Evolutionary conservation across 2,329 filamentous ascomycete species (phyloP), one percentile per base, ranked within the genome.

Genomic region (Teratosphaeria destructans): DNA sequence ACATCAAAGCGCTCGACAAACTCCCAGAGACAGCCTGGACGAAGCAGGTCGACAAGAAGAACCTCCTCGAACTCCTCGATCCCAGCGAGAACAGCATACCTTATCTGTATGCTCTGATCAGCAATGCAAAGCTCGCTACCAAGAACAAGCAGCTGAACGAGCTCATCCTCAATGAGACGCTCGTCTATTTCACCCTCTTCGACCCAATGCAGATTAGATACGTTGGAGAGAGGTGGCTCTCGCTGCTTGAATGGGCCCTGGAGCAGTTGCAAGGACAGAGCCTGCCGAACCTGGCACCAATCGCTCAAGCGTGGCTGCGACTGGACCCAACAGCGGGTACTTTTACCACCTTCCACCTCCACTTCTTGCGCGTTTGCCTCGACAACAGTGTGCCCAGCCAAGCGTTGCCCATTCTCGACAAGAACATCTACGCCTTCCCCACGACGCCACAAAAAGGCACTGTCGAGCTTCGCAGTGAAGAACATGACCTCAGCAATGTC

Each of bases 281-380:
- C n/a, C 57, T 64, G 47, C 39, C 57, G 47, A 58, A 66, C 55
- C 52, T 79, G 56, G 67, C 70, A 12, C 71, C 74, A 5, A 72
- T 79, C 35, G 71, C 74, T 58, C 71, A 74, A 67, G 85, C 85
- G 3, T 79, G 92, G 63, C 74, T 85, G 12, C 81, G 81, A 58
- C 76, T 92, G 59, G 87, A 92, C 64, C 85, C 87, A 1, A 80
- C 80, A 12, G 83, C 81, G 32, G 81, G 81, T 56, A 82, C 87
- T 57, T 83, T 90, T 65, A 90, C 87, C 4, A 81, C 81, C 4
- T 78, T 78, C 32, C 87, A 90, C 66, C 71, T 86, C 43, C 68
- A 74, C 14, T 76, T 89, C 35, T 77, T 81, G 34, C 81, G 78
- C 52, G 70, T 85, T 11, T 86, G 87, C 53, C 67, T 82, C 55